Evolutionary conservation across 2,329 filamentous ascomycete species (phyloP), one percentile per base, ranked within the genome.

Genomic region (Monilinia laxa): DNA sequence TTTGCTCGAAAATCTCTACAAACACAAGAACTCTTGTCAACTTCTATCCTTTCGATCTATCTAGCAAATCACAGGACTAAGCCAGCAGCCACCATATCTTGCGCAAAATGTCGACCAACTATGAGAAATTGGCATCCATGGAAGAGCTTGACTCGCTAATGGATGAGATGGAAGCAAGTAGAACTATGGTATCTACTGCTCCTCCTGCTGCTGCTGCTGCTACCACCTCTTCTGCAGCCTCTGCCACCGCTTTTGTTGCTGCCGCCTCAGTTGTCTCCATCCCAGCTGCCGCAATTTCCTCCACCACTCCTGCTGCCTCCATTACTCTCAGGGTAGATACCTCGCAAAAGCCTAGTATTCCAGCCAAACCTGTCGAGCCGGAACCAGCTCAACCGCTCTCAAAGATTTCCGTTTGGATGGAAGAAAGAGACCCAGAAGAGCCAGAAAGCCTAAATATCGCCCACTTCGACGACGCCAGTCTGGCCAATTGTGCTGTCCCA

Each of bases 211-310:
- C 23, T 10, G 14, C 40, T 20, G 45, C 56, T 31, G 3, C 23
- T 2, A 4, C 25, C 45, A 47, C 16, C 45, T 18, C 16, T 42
- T 42, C 31, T 35, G 31, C 28, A 6, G 10, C 12, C 38, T 40
- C 38, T 10, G 10, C 12, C 38, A 3, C 10, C 10, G 10, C 10
- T 40, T 12, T 12, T 12, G 38, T 40, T 12, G 10, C 38, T 40
- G 11, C 38, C 38, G 14, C 28, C 28, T 11, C 38, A 40, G 14
- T 0, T 42, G 31, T 16, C 16, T 16, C 40, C 40, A 10, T 5
- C 40, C 12, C 40, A 42, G 2, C 5, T 7, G 0, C 18, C 2
- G 6, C 3, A 1, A 25, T 11, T 2, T 14, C 49, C 5, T 1
- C n/a, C 2, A 2, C 49, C 12, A 28, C 10, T 7, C n/a, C 16